A percentile compares a stretch with the other conserved stretches of the same genome.
phyloP scores from a whole-genome alignment of 2,329 filamentous ascomycete species.

The Venturia effusa region DNA sequence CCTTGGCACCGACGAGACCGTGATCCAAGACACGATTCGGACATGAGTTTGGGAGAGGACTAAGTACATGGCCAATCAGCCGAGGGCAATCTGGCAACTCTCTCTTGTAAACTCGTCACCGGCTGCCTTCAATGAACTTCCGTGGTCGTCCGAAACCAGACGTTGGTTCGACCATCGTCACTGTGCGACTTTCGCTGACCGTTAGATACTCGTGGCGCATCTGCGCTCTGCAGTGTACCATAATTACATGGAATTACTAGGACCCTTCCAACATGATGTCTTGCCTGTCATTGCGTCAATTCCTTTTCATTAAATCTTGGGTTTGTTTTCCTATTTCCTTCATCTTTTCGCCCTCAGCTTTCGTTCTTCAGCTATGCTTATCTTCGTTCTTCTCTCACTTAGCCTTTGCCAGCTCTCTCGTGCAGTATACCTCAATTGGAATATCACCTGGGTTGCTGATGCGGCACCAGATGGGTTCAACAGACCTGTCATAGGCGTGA shows the following conservation, averaged over 20 bases:
- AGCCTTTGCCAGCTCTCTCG: not conserved
- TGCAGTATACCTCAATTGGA: conserved; percentile 33
- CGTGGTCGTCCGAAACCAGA: not conserved
- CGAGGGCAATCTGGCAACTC: not conserved
- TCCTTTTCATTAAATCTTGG: not conserved
- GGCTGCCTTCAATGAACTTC: not conserved
- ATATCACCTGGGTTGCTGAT: conserved; percentile 40
- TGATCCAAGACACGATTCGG: not conserved
- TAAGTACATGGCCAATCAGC: not conserved
- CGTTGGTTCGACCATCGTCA: not conserved
- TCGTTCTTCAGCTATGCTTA: not conserved
- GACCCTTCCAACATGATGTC: not conserved
- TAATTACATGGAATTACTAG: not conserved
- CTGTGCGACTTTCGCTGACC: not conserved
- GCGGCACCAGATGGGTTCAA: conserved; percentile 47
- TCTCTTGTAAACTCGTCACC: not conserved
- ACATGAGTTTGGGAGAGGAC: not conserved
- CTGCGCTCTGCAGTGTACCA: not conserved
- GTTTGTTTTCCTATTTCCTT: not conserved
- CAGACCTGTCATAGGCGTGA: conserved; percentile 63
- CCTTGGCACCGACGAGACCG: not conserved
- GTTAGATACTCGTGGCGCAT: not conserved
- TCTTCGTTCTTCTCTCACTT: conserved; percentile 1
- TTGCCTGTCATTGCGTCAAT: not conserved
- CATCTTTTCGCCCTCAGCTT: not conserved